Evolutionary conservation across 176 grass and related monocot species (phyloP), one percentile per base, ranked within the genome.

Genomic region (Zoysia japonica): DNA sequence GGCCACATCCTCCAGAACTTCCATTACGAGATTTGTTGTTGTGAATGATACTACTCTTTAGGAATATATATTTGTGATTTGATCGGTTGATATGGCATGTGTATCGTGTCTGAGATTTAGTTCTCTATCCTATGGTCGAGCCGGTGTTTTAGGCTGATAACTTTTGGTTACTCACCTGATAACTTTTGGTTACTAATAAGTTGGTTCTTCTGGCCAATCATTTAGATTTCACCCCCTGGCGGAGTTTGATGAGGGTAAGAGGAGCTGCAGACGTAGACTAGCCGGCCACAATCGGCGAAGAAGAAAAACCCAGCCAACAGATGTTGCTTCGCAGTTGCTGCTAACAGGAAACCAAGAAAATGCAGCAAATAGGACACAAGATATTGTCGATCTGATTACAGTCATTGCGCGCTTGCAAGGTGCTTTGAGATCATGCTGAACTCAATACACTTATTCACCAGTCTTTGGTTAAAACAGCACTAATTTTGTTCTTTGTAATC

Each of bases 231-330:
- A 98, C 68, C 90, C 92, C 1, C 92, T 98, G 38, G 80, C 92
- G 46, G 90, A 96, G 90, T 96, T 99, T 77, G 96, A 99, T 1
- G 96, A 99, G 84, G 96, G 96, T 38, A 99, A 99, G 86, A 85
- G 96, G 65, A 99, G 96, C 85, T 99, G 96, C 69, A 88, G 96
- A 49, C 79, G 96, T 65, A 88, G 96, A 82, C 96, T 99, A 3
- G 96, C 92, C 0, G 96, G 96, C 0, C 96, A 99, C 68, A 99
- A 99, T 69, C 63, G 92, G 35, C 86, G 96, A 17, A 87, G 96
- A 88, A 95, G 96, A 43, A 99, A 99, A 86, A 93, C 96, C 36
- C 92, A 96, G 48, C 88, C 90, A 17, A 88, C 87, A 52, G 96
- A 96, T 84, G 96, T 88, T 82, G 83, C 96, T 49, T 89, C 96